Base-by-base conservation (phyloP, 106 monocot species). In the Acorus calamus region DNA sequence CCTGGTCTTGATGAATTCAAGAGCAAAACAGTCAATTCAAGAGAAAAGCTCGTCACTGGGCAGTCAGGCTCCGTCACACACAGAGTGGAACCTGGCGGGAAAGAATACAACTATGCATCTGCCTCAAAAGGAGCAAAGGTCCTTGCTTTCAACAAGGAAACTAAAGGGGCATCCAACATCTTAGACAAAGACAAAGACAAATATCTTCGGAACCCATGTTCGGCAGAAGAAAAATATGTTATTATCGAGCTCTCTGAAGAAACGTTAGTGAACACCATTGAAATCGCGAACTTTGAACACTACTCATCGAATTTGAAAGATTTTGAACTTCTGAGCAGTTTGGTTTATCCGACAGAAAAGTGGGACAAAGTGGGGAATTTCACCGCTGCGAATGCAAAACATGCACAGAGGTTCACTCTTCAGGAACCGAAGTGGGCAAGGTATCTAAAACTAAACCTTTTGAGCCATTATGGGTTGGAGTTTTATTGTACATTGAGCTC, bases 161-260 rank as follows among this genome's bases (percentile, higher is more conserved):
- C 92, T 62, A 92, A 92, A 66, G 92, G 92, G 56, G 82, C 85
- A 68, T 77, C 82, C 48, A 82, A 85, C 55, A 88, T 92, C 57
- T 80, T 92, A 63, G 92, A 80, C 10, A 88, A 92, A 74, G 88
- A 92, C 69, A 76, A 82, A 55, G 92, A 92, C 67, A 92, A 83
- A 68, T 92, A 92, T 57, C 78, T 92, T 11, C 72, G 92, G 6
- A 92, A 92, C 72, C 92, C 92, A 48, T 92, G 92, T 70, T 92
- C 92, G 48, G 88, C 68, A 10, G 92, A 88, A 61, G 87, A 85
- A 55, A 92, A 92, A 63, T 88, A 71, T 66, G 79, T 88, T 44
- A 72, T 85, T 53, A 71, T 92, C 53, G 92, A 92, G 66, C 78
- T 92, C n/a, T 92, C 92, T 57, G 92, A 88, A 67, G 92, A 92